Percentiles rank a stretch among this genome's conserved stretches.
These are phyloP conservation scores for Styphnolobium japonicum DNA, from an alignment of 306 rosid genomes.

Conservation along the genomic window DNA sequence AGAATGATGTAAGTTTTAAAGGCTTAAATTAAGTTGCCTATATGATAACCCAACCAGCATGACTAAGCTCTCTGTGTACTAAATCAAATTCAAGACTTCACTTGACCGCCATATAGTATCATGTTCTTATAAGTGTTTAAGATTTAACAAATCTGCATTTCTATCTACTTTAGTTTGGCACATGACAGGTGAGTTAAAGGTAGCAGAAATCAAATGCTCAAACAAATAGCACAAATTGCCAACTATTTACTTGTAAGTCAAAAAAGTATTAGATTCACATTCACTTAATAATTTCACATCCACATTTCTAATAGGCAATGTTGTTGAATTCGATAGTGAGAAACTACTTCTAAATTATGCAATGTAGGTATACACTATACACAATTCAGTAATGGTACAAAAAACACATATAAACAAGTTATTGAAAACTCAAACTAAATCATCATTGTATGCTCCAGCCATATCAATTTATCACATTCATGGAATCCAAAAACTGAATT, in stretches of 20 bases:
- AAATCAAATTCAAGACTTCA: background rate
- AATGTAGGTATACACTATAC: background rate
- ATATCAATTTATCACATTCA: background rate
- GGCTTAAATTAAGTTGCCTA: background rate
- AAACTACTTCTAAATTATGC: background rate
- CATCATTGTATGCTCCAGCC: background rate
- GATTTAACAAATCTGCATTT: background rate
- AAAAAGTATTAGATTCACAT: background rate
- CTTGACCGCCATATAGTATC: background rate
- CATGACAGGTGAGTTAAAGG: background rate
- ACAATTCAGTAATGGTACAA: background rate
- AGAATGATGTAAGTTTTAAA: background rate
- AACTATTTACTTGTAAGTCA: background rate
- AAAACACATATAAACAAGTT: conserved; percentile 1
- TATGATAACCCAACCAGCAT: background rate
- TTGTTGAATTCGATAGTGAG: background rate
- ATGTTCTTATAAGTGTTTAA: background rate
- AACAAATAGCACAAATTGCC: background rate
- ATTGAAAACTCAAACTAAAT: background rate
- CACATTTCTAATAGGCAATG: background rate
- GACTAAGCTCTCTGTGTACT: background rate
- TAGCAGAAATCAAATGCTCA: background rate
- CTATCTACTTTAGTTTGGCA: background rate
- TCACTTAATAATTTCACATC: background rate
- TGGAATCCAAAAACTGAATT: background rate